Percentiles rank a stretch among this genome's conserved stretches.
phyloP scores from a whole-genome alignment of 768 basidiomycete genomes.

The Peribolospora kevripleyi region DNA sequence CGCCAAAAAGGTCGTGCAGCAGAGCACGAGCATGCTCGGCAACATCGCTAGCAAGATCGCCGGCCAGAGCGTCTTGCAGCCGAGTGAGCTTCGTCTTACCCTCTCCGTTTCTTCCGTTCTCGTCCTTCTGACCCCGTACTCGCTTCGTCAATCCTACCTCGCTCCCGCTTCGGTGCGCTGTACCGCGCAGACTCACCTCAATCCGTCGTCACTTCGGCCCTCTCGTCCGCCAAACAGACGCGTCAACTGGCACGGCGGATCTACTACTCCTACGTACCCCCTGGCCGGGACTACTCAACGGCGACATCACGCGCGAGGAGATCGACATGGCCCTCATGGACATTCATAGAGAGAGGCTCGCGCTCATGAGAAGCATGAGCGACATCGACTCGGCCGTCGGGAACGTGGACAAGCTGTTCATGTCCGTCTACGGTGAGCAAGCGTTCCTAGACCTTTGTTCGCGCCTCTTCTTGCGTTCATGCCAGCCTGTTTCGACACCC shows the following conservation, averaged over 20 bases:
- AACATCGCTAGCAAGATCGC: conserved; percentile 40
- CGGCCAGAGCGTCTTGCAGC: conserved; percentile 45
- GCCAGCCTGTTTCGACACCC: no score
- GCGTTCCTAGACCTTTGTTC: no score
- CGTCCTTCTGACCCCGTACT: not conserved
- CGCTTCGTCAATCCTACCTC: no score
- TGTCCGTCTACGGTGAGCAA: conserved; percentile 36
- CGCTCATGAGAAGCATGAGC: conserved; percentile 62
- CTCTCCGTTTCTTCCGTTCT: conserved; percentile 6
- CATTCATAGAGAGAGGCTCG: conserved; percentile 60
- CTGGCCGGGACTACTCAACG: conserved; percentile 31
- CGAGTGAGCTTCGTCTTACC: conserved; percentile 26
- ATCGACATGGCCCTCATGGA: conserved; percentile 41
- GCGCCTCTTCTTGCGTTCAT: no score
- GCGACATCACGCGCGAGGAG: conserved; percentile 27
- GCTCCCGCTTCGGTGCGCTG: no score
- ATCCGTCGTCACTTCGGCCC: conserved; percentile 51
- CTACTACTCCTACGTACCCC: conserved; percentile 58
- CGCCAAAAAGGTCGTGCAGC: conserved; percentile 37
- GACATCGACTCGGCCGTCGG: conserved; percentile 77
- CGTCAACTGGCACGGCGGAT: conserved; percentile 59
- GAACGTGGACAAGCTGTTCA: conserved; percentile 54
- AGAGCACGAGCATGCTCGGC: conserved; percentile 49
- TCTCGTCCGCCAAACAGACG: conserved; percentile 57
- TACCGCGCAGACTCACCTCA: conserved; percentile 30